Evolutionary conservation across 1,284 basidiomycete genomes (phyloP).

Genomic region (Irpex sp.): DNA sequence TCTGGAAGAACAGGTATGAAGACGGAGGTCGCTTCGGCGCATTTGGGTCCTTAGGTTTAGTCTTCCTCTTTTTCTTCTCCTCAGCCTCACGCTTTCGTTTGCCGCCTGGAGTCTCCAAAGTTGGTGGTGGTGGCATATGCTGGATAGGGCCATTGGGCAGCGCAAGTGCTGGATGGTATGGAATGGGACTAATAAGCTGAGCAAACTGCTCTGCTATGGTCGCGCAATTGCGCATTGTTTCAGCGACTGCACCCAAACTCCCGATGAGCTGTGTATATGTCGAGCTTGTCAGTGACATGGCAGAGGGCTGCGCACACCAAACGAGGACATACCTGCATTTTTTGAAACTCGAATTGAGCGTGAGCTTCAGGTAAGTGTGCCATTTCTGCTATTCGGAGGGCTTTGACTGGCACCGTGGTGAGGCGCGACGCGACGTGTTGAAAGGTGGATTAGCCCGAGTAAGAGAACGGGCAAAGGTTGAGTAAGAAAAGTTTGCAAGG

Average conservation of each 20-base stretch:
- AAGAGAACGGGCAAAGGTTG: constrained; percentile 17
- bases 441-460: constrained; percentile 22
- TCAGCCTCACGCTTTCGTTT: constrained; percentile 57
- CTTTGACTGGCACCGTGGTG: constrained; percentile 5
- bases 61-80: constrained; percentile 40
- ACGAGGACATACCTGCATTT: constrained; percentile 40
- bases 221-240: constrained; percentile 57
- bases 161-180: constrained; percentile 16
- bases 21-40: constrained; percentile 93
- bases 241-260: constrained; percentile 50
- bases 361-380: constrained; percentile 32
- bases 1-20: constrained; percentile 96
- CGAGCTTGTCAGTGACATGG: constrained; percentile 7
- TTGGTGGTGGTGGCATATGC: constrained; percentile 22
- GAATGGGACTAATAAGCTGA: constrained; percentile 22
- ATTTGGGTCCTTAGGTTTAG: constrained; percentile 82
- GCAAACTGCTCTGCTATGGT: constrained; percentile 51
- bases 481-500: constrained; percentile 26
- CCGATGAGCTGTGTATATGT: constrained; percentile 42
- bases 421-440: constrained; percentile 29
- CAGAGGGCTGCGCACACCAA: constrained; percentile 6
- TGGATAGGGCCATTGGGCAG: constrained; percentile 23
- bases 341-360: constrained; percentile 42
- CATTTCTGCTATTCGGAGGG: constrained; percentile 24
- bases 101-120: constrained; percentile 21